These are phyloP conservation scores for Caryopteris hybrid DNA, from an alignment of 305 asterid species.

Conservation along the genomic window DNA sequence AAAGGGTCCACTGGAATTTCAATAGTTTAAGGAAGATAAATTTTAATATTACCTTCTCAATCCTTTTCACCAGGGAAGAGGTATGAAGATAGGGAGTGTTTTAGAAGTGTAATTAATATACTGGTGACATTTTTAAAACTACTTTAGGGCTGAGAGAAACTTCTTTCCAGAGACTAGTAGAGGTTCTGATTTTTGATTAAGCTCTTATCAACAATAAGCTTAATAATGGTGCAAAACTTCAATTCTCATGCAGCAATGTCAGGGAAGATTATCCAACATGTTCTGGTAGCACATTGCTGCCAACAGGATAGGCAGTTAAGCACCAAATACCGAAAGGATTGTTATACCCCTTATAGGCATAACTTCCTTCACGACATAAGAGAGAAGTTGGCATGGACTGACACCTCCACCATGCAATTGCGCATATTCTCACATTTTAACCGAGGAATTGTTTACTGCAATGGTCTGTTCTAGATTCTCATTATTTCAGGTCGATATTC, in stretches of 20 bases:
- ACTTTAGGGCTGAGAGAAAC: slow-evolving; percentile 2
- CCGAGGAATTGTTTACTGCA: slow-evolving; percentile 78
- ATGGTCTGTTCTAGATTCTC: slow-evolving; percentile 98
- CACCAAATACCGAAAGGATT: slow-evolving; percentile 58
- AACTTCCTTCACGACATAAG: slow-evolving; percentile 56
- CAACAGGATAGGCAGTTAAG: slow-evolving; percentile 88
- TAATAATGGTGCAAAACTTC: slow-evolving; percentile 50
- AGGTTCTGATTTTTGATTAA: slow-evolving; percentile 21
- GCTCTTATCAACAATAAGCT: slow-evolving; percentile 30
- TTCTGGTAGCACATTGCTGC: slow-evolving; percentile 92
- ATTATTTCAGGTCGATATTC: slow-evolving; percentile 70
- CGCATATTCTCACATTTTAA: slow-evolving; percentile 58
- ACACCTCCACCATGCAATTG: slow-evolving; percentile 67
- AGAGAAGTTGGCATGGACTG: slow-evolving; percentile 80
- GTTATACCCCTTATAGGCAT: slow-evolving; percentile 59
- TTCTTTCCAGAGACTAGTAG: slow-evolving; percentile 10
- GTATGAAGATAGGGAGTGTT: neutral
- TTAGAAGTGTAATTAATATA: neutral
- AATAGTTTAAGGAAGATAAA: neutral
- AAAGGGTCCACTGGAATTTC: neutral
- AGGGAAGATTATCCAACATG: slow-evolving; percentile 91
- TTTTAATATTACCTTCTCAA: neutral
- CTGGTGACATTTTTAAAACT: slow-evolving; percentile 9
- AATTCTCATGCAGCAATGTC: slow-evolving; percentile 87
- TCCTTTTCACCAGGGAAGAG: neutral